Base-by-base conservation (phyloP, 2,329 filamentous ascomycete species). In the Zarea fungicola region DNA sequence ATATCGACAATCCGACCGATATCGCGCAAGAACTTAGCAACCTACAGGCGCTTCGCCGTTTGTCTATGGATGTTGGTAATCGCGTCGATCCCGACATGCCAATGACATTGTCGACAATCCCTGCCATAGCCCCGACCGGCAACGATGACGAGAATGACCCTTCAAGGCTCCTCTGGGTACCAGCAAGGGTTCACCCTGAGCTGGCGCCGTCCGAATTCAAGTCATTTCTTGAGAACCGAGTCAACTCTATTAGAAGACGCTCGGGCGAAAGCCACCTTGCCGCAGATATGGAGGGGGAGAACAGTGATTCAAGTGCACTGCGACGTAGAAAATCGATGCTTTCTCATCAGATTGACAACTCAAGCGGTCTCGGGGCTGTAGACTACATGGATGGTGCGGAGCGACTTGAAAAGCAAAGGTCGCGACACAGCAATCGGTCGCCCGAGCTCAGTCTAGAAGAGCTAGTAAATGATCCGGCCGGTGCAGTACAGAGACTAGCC, bases 191-290 rank as follows among this genome's bases (percentile, higher is more conserved):
- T 23, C 93, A 99, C 60, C 93, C 93, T 1, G 93, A 99, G 67
- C 75, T 99, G 42, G 93, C 93, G 3, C 93, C 93, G 1, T 90
- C 87, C 62, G 93, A 96, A 58, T 99, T 97, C 75, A 96, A 95
- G 67, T 92, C 86, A 1, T 99, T 97, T 58, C 78, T 99, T 2
- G 92, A 99, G 61, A 95, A 91, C 54, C 84, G 91, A 61, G 89
- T 96, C 11, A 87, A 96, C 58, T 85, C 88, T 29, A 95, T 97
- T 58, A 85, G 89, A 64, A 78, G 91, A 56, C 81, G 88, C 58
- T 95, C 91, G 1, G 85, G 85, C 21, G 89, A 84, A 56, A 84
- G 76, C 54, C 75, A 75, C 31, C 69, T 90, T 40, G 80, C 82
- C 25, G 69, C 77, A 6, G 77, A 85, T 8, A 57, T 56, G 54